phyloP scores from a whole-genome alignment of 805 yeast species.

The Pichia phayaonensis region DNA sequence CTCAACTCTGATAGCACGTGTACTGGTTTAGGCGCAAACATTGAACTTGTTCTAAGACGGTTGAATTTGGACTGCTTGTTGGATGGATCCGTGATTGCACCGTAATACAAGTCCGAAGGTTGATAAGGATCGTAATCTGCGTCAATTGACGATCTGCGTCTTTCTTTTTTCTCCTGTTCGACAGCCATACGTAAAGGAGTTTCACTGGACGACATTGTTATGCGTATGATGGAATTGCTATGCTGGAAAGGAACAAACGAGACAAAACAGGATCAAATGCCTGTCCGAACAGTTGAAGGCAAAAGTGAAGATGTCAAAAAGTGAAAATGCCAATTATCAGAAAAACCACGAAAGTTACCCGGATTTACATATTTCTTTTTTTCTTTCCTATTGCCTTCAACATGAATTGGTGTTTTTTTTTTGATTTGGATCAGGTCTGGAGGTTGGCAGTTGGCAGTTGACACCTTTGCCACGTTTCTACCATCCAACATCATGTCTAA shows the following conservation, averaged over 20 bases:
- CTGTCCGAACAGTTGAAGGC: neutral
- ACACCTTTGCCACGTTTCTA: too few species aligned
- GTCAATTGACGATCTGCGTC: conserved; percentile 39
- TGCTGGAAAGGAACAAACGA: neutral
- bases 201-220: neutral
- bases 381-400: neutral
- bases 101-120: conserved; percentile 63
- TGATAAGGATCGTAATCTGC: conserved; percentile 53
- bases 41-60: conserved; percentile 48
- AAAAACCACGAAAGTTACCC: neutral
- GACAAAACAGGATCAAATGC: neutral
- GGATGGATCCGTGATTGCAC: conserved; percentile 51
- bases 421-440: neutral
- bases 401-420: neutral
- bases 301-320: too few species aligned
- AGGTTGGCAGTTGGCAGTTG: too few species aligned
- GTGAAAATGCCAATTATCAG: too few species aligned
- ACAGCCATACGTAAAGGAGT: neutral
- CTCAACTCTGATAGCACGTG: neutral
- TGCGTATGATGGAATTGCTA: neutral
- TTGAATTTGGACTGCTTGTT: conserved; percentile 36
- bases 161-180: neutral
- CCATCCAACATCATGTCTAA: conserved; percentile 1
- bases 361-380: neutral
- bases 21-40: conserved; percentile 22